phyloP scores from a whole-genome alignment of 2,329 filamentous ascomycete species.

The Fusarium veterinarium region DNA sequence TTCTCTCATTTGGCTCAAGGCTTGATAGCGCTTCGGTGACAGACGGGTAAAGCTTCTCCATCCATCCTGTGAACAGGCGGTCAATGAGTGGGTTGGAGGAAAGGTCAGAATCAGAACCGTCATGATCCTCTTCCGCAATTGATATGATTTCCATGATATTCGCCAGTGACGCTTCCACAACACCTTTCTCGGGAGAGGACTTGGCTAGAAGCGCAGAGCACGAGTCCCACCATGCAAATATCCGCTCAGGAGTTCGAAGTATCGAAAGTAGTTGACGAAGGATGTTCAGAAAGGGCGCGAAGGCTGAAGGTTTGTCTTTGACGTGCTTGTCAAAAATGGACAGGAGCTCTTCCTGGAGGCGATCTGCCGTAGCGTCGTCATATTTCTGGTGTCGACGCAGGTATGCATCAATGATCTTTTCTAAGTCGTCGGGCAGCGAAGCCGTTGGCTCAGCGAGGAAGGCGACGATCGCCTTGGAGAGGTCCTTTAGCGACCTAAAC shows the following conservation, averaged over 20 bases:
- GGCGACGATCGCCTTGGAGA: slow-evolving; percentile 66
- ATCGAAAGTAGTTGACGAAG: slow-evolving; percentile 72
- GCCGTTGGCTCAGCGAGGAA: slow-evolving; percentile 62
- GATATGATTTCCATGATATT: slow-evolving; percentile 73
- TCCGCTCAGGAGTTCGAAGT: slow-evolving; percentile 70
- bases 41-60: slow-evolving; percentile 58
- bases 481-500: slow-evolving; percentile 68
- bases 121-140: slow-evolving; percentile 68
- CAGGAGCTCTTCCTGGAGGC: slow-evolving; percentile 78
- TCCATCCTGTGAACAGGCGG: slow-evolving; percentile 67
- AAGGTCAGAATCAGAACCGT: slow-evolving; percentile 56
- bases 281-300: slow-evolving; percentile 75
- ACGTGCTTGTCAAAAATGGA: slow-evolving; percentile 74
- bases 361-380: slow-evolving; percentile 76
- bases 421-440: slow-evolving; percentile 75
- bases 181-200: slow-evolving; percentile 69
- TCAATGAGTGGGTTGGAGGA: slow-evolving; percentile 63
- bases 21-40: slow-evolving; percentile 52
- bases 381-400: slow-evolving; percentile 73
- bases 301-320: slow-evolving; percentile 64
- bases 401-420: slow-evolving; percentile 72
- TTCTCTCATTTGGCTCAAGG: slow-evolving; percentile 60
- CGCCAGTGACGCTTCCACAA: slow-evolving; percentile 73
- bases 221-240: slow-evolving; percentile 79
- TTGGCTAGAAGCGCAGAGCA: slow-evolving; percentile 54